Conservation (phyloP, 345 rosid species). For the Camelina sativa region DNA sequence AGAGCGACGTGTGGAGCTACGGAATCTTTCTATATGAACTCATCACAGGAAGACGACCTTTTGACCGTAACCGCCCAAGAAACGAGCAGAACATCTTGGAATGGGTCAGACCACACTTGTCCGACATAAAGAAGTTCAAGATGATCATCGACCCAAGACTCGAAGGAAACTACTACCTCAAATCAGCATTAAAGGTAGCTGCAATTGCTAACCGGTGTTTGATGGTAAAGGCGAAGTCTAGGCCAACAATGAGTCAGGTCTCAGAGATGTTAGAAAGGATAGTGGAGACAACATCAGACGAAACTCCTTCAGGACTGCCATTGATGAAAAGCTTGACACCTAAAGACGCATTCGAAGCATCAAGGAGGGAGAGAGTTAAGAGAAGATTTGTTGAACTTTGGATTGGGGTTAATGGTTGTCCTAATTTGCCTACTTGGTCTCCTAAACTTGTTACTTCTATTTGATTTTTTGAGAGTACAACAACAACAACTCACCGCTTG, state of each 20-base stretch:
- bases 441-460: conserved; percentile 50
- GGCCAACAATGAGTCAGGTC: conserved; percentile 86
- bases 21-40: conserved; percentile 92
- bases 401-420: conserved; percentile 59
- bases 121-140: conserved; percentile 67
- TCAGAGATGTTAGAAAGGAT: conserved; percentile 70
- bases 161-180: conserved; percentile 68
- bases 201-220: conserved; percentile 82
- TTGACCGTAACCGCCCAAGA: conserved; percentile 83
- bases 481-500: background rate
- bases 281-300: conserved; percentile 53
- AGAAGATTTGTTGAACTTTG: conserved; percentile 56
- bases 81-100: conserved; percentile 86
- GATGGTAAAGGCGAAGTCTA: conserved; percentile 59
- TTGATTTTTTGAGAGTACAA: conserved; percentile 23
- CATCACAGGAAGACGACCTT: conserved; percentile 86
- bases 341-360: conserved; percentile 46
- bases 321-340: conserved; percentile 43
- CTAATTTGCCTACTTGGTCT: conserved; percentile 56
- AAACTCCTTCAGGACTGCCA: conserved; percentile 49
- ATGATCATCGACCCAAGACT: conserved; percentile 85
- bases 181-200: conserved; percentile 74
- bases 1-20: conserved; percentile 89
- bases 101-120: conserved; percentile 86
- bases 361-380: conserved; percentile 55